phyloP scores from a whole-genome alignment of 176 grass and related monocot genomes.

The Hsuehochloa calcarea region DNA sequence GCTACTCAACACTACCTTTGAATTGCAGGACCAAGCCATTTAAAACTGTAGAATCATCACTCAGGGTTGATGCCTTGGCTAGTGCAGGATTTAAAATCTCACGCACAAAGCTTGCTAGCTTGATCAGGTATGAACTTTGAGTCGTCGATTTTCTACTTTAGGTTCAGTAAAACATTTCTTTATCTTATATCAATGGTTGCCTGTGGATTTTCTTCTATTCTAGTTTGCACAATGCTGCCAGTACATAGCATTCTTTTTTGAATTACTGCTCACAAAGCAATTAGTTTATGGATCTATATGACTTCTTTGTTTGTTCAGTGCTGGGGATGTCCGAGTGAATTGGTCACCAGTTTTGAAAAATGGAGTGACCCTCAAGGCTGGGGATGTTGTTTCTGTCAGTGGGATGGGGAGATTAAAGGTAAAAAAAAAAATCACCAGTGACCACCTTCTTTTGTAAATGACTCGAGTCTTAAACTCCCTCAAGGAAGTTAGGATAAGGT shows the following conservation, averaged over 20 bases:
- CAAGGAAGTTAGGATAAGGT: constrained; percentile 11
- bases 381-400: constrained; percentile 88
- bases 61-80: constrained; percentile 88
- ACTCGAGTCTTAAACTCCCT: background rate
- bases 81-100: constrained; percentile 97
- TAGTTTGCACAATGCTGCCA: background rate
- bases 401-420: constrained; percentile 90
- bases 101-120: constrained; percentile 81
- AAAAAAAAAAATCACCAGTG: background rate
- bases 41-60: constrained; percentile 84
- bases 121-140: constrained; percentile 63
- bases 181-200: constrained; percentile 15
- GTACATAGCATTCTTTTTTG: background rate
- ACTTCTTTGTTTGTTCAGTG: constrained; percentile 48
- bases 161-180: background rate
- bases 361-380: constrained; percentile 73
- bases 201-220: constrained; percentile 2
- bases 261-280: background rate
- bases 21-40: constrained; percentile 74
- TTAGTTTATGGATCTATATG: constrained; percentile 5
- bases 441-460: background rate
- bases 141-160: background rate
- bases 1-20: constrained; percentile 12
- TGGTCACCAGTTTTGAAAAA: constrained; percentile 80
- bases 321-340: constrained; percentile 86